Percentiles rank a stretch among this genome's conserved stretches.
Conservation (phyloP, 2,329 filamentous ascomycete species). For the Paraphaeosphaeria minitans region DNA sequence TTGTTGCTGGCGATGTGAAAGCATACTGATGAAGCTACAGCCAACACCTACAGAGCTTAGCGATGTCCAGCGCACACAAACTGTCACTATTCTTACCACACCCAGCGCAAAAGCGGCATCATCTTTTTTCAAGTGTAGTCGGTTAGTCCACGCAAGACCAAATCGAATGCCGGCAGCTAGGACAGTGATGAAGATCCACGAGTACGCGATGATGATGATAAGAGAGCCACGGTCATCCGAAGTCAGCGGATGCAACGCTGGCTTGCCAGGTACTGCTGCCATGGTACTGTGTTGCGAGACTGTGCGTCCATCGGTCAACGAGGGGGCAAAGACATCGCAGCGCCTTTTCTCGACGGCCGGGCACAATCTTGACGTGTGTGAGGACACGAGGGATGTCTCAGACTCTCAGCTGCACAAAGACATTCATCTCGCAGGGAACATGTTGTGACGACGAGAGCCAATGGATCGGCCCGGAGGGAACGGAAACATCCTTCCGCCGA, state of each 20-base stretch:
- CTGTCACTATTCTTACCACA: constrained; percentile 6
- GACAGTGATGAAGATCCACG: constrained; percentile 17
- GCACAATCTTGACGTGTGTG: background rate
- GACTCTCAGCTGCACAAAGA: constrained; percentile 14
- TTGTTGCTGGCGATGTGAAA: constrained; percentile 18
- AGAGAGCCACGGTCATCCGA: constrained; percentile 19
- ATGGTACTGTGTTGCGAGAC: constrained; percentile 3
- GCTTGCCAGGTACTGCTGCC: constrained; percentile 5
- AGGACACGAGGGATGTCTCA: background rate
- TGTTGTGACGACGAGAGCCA: background rate
- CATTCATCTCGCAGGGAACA: constrained; percentile 9
- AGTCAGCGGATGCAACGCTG: constrained; percentile 15
- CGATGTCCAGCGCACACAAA: background rate
- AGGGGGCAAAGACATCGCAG: background rate
- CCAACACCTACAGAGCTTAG: constrained; percentile 11
- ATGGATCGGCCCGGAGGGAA: background rate
- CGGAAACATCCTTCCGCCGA: background rate
- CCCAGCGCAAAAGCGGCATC: constrained; percentile 16
- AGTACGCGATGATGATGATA: constrained; percentile 21
- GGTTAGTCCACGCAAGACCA: constrained; percentile 14
- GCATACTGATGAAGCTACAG: constrained; percentile 16
- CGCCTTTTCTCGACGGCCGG: background rate
- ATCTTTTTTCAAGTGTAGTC: constrained; percentile 19
- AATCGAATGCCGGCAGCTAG: constrained; percentile 18
- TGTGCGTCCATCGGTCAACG: background rate